A percentile compares a stretch with the other conserved stretches of the same genome.
phyloP scores from a whole-genome alignment of 768 basidiomycete genomes.

The Panus rudis region DNA sequence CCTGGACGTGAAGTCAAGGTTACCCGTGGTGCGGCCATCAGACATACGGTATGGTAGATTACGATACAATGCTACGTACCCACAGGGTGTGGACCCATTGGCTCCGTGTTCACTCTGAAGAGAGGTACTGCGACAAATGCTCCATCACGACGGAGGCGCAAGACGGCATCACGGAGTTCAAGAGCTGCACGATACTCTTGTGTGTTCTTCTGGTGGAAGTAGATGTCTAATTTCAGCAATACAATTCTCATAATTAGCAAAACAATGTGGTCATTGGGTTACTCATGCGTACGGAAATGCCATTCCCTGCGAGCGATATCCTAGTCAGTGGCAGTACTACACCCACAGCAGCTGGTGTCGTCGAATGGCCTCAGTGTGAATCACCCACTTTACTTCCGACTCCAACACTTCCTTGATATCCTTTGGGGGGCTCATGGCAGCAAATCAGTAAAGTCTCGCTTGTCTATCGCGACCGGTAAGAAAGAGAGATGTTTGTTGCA shows the following conservation, averaged over 20 bases:
- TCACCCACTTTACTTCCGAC: conserved; percentile 52
- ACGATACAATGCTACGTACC: conserved; percentile 52
- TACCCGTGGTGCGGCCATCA: not conserved
- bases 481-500: no score
- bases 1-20: conserved; percentile 31
- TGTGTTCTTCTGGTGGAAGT: conserved; percentile 65
- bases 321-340: no score
- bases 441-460: no score
- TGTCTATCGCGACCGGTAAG: no score
- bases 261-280: not conserved
- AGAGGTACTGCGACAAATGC: conserved; percentile 77
- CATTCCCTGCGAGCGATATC: conserved; percentile 47
- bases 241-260: conserved; percentile 1
- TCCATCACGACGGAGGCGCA: conserved; percentile 63
- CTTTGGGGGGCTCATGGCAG: conserved; percentile 28
- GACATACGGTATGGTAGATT: no score
- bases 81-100: conserved; percentile 71
- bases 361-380: not conserved
- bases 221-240: conserved; percentile 50
- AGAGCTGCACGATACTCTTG: conserved; percentile 59
- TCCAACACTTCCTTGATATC: conserved; percentile 54
- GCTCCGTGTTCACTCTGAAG: conserved; percentile 60
- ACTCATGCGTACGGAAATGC: conserved; percentile 59
- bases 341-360: no score
- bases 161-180: conserved; percentile 62